Conservation (phyloP, 2,329 filamentous ascomycete genomes). For the Colletotrichum endophyticum region DNA sequence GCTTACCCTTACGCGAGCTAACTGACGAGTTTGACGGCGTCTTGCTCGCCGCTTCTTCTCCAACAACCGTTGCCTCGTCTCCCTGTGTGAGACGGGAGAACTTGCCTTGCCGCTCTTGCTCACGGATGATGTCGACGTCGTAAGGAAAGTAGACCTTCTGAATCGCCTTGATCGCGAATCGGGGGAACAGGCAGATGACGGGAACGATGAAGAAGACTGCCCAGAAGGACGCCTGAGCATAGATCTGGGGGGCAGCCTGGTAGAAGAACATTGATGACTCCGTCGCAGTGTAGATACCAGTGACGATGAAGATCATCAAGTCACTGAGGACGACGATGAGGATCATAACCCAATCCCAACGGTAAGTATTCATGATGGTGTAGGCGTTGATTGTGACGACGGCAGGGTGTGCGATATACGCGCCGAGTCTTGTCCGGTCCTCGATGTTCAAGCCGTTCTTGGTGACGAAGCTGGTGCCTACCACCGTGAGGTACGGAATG, state of each 20-base stretch:
- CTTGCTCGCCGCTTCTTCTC: constrained; percentile 24
- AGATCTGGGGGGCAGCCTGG: constrained; percentile 78
- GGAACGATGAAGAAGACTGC: constrained; percentile 79
- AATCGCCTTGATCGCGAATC: constrained; percentile 83
- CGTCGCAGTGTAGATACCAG: constrained; percentile 76
- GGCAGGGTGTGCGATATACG: constrained; percentile 83
- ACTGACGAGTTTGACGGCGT: constrained; percentile 62
- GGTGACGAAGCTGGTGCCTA: constrained; percentile 70
- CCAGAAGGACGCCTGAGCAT: constrained; percentile 86
- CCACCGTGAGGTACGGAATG: constrained; percentile 84
- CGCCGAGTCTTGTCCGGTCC: constrained; percentile 84
- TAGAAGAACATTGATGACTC: constrained; percentile 61
- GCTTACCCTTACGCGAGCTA: constrained; percentile 60
- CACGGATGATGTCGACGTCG: constrained; percentile 94
- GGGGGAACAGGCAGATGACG: constrained; percentile 82
- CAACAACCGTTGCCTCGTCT: constrained; percentile 13
- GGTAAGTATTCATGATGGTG: constrained; percentile 93
- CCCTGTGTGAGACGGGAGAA: constrained; percentile 73
- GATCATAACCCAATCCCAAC: constrained; percentile 97
- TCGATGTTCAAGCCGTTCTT: constrained; percentile 76
- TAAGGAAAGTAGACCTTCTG: constrained; percentile 95
- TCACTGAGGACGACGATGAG: constrained; percentile 83
- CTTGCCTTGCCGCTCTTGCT: constrained; percentile 83
- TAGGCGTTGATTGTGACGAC: constrained; percentile 92
- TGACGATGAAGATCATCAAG: constrained; percentile 93